Base-by-base conservation (phyloP, 2,329 filamentous ascomycete genomes). In the Verruconis gallopava region DNA sequence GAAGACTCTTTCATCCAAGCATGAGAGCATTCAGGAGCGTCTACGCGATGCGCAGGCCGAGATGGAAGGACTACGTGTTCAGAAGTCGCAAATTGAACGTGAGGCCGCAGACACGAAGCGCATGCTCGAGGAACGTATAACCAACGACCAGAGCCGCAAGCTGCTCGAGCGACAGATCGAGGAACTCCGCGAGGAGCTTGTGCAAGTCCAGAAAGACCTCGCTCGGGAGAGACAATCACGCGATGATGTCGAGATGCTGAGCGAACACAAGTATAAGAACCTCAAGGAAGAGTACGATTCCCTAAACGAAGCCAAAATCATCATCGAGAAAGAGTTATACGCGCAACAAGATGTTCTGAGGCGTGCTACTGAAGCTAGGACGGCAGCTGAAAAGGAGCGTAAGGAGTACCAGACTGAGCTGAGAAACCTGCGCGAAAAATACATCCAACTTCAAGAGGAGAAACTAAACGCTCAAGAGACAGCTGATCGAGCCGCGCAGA, bases 301-400 rank as follows among this genome's bases (percentile, higher is more conserved):
- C 22, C 70, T 96, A 22, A 94, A 94, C 52, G 86, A 95, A 48
- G 80, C 85, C 20, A 98, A 98, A 61, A 94, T 95, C 53, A 93
- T 79, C 37, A 94, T 98, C 48, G 89, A 98, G 61, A 96, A 95
- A 60, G 89, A 96, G 61, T 79, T 98, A 58, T 96, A 96, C 57
- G 81, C 84, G 4, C 89, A 96, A 55, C 88, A 95, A 59, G 89
- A 98, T 55, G 82, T 84, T 9, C 73, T 95, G 36, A 78, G 91
- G 28, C 77, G 89, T 42, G 84, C 86, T 9, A 85, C 81, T 50
- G 86, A 94, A 58, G 81, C 84, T 37, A 77, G 85, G 21, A 71
- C 78, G 4, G 75, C 77, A 4, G 85, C 85, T 1, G 89, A 98
- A 56, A 77, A 81, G 49, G 85, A 93, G 54, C 82, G 88, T 2